Percentiles rank a stretch among this genome's conserved stretches.
These are phyloP conservation scores for Serendipita sp. DNA, from an alignment of 768 basidiomycete genomes.

Conservation along the genomic window DNA sequence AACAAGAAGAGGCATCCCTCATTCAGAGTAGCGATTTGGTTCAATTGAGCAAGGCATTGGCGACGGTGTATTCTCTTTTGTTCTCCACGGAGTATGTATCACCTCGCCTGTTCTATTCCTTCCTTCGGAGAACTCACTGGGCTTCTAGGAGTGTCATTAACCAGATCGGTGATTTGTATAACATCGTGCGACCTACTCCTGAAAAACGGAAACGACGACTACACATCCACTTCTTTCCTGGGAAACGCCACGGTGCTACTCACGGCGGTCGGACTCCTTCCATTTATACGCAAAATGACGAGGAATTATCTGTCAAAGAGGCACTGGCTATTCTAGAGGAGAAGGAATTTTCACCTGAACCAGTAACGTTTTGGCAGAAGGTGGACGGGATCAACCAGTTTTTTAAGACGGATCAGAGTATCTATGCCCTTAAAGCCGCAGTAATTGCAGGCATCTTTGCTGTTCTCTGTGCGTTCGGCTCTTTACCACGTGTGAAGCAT, in stretches of 20 bases:
- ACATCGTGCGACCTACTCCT: not conserved
- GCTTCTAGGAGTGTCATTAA: constrained; percentile 13
- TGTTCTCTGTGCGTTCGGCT: constrained; percentile 7
- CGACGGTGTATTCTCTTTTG: too few species aligned
- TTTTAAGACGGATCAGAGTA: constrained; percentile 9
- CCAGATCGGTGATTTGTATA: constrained; percentile 12
- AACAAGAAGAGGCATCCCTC: too few species aligned
- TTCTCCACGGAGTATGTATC: too few species aligned
- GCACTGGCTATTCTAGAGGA: constrained; percentile 17
- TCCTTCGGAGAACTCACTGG: not conserved
- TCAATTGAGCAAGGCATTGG: too few species aligned
- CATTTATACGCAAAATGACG: not conserved
- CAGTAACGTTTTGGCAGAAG: constrained; percentile 11
- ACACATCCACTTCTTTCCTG: constrained; percentile 17
- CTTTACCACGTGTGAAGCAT: not conserved
- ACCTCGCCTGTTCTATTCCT: too few species aligned
- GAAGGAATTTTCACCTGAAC: constrained; percentile 9
- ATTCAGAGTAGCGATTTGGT: too few species aligned
- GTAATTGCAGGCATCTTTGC: constrained; percentile 15
- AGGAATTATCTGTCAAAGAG: constrained; percentile 14
- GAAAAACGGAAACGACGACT: constrained; percentile 6
- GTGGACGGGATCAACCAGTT: constrained; percentile 11
- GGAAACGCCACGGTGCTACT: not conserved
- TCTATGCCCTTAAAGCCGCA: constrained; percentile 18
- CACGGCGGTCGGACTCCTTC: constrained; percentile 11